phyloP scores from a whole-genome alignment of 2,329 filamentous ascomycete genomes.

The Apiospora aurea region DNA sequence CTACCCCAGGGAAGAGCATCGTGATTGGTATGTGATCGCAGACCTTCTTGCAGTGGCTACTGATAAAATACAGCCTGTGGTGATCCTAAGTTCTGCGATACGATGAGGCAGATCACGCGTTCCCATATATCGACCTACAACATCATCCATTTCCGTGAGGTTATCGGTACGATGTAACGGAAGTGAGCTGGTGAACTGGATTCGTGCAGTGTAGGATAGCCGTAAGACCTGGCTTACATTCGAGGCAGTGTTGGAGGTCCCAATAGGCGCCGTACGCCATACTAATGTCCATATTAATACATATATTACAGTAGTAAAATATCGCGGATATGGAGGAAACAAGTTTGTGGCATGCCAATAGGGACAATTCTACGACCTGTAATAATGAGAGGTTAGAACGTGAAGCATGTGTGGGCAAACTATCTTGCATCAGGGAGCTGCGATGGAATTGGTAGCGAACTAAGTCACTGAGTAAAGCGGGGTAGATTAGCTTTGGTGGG shows the following conservation, averaged over 20 bases:
- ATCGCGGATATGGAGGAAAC: too few relatives aligned
- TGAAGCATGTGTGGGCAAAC: background rate
- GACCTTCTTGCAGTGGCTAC: background rate
- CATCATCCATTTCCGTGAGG: background rate
- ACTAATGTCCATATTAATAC: background rate
- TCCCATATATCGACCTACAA: conserved; percentile 1
- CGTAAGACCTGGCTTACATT: background rate
- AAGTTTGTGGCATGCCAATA: too few relatives aligned
- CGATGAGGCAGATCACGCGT: conserved; percentile 2
- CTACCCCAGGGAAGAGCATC: background rate
- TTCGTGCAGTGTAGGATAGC: background rate
- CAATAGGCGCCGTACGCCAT: background rate
- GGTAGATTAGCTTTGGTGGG: background rate
- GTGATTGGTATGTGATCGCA: conserved; percentile 1
- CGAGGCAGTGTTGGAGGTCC: background rate
- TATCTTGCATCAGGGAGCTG: background rate
- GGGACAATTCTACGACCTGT: too few relatives aligned
- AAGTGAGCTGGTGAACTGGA: background rate
- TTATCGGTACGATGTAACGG: background rate
- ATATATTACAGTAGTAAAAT: background rate
- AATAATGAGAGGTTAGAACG: background rate
- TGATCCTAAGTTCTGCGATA: background rate
- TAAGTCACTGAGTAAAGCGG: background rate
- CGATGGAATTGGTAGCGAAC: background rate
- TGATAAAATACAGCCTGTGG: background rate